phyloP scores from a whole-genome alignment of 176 grass and related monocot genomes.

The Oryza officinalis region DNA sequence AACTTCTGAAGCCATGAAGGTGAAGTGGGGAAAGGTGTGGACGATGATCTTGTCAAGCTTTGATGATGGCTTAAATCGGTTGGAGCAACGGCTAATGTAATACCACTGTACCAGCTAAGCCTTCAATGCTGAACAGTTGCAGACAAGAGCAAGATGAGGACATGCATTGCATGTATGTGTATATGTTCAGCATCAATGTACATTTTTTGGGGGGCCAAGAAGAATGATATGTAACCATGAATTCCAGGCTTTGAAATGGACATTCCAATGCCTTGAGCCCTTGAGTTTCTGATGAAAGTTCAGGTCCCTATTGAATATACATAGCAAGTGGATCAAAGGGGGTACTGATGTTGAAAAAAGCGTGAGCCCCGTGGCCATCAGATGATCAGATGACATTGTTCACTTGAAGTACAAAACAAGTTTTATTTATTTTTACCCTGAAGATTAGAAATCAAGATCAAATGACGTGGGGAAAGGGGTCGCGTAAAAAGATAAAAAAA shows the following conservation, averaged over 20 bases:
- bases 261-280: constrained; percentile 1
- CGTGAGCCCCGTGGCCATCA: neutral
- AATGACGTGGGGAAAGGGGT: neutral
- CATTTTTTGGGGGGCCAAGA: neutral
- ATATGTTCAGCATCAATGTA: neutral
- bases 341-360: constrained; percentile 4
- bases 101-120: constrained; percentile 1
- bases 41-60: constrained; percentile 34
- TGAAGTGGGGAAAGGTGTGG: constrained; percentile 43
- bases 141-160: neutral
- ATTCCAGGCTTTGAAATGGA: constrained; percentile 8
- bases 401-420: neutral
- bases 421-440: neutral
- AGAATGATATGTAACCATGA: neutral
- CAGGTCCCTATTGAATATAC: neutral
- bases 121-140: constrained; percentile 12
- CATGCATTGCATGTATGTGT: neutral
- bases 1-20: neutral
- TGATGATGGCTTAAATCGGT: constrained; percentile 24
- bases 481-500: neutral
- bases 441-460: neutral
- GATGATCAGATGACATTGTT: neutral
- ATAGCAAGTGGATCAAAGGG: neutral
- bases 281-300: neutral
- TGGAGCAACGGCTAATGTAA: constrained; percentile 10